These are phyloP conservation scores for Chaetomium fimeti DNA, from an alignment of 495 filamentous ascomycete genomes.

Conservation along the genomic window DNA sequence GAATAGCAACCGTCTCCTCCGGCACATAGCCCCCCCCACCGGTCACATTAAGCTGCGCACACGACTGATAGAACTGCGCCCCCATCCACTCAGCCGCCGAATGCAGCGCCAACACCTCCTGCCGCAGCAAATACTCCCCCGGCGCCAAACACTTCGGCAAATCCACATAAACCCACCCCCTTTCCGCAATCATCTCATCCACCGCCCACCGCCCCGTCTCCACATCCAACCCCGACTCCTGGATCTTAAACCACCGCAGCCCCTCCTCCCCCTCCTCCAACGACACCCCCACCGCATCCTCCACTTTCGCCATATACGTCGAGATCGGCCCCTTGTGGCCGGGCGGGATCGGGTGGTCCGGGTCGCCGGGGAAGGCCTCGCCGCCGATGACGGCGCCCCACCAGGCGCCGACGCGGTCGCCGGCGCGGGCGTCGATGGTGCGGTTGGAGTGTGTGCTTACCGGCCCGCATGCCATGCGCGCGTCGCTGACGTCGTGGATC, in stretches of 20 bases:
- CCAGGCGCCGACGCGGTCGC: conserved; percentile 3
- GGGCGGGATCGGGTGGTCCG: conserved; percentile 4
- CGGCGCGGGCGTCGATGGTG: conserved; percentile 2
- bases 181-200: conserved; percentile 1
- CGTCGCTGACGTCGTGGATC: background rate
- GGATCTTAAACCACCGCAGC: conserved; percentile 4
- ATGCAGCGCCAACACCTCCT: conserved; percentile 1
- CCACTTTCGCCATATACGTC: background rate
- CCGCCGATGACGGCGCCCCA: conserved; percentile 9
- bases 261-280: no score
- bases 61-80: conserved; percentile 4
- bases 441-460: background rate
- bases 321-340: conserved; percentile 10
- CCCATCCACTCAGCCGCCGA: background rate
- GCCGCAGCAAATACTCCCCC: background rate
- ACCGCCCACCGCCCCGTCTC: background rate
- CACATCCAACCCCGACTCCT: background rate
- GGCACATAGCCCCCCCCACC: background rate
- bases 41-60: background rate
- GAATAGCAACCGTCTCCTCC: background rate
- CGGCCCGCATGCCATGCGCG: background rate
- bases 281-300: background rate
- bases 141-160: background rate
- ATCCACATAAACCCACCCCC: background rate
- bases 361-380: background rate